phyloP scores from a whole-genome alignment of 23 red algal genomes.

The Chondrus crispus region DNA sequence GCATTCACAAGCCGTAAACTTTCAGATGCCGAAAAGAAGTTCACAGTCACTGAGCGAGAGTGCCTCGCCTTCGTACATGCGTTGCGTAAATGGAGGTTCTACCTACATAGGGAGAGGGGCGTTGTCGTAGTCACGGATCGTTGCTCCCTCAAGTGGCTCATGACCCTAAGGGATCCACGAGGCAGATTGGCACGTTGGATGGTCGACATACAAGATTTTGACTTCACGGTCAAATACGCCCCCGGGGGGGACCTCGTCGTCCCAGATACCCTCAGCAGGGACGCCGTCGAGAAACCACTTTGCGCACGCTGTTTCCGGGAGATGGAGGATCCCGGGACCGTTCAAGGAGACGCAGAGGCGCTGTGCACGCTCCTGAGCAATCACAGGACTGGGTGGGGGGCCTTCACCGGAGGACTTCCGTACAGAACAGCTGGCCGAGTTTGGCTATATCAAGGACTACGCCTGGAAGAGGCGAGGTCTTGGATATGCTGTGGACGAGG shows the following conservation, averaged over 20 bases:
- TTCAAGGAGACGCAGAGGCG: not conserved
- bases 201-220: not conserved
- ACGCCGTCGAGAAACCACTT: not conserved
- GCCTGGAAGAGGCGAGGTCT: no score
- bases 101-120: slow-evolving; percentile 10
- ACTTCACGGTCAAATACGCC: not conserved
- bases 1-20: not conserved
- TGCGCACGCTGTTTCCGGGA: not conserved
- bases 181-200: slow-evolving; percentile 16
- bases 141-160: not conserved
- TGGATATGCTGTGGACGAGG: not conserved
- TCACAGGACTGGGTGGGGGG: not conserved
- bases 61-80: slow-evolving; percentile 6
- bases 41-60: not conserved
- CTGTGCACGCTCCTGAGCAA: not conserved
- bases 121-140: not conserved
- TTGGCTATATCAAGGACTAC: no score
- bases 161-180: not conserved
- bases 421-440: no score
- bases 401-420: not conserved
- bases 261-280: not conserved
- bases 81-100: not conserved
- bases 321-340: not conserved
- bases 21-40: not conserved
- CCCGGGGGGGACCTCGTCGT: not conserved